These are phyloP conservation scores for Fusarium sp. DNA, from an alignment of 2,329 filamentous ascomycete species.

Conservation along the genomic window DNA sequence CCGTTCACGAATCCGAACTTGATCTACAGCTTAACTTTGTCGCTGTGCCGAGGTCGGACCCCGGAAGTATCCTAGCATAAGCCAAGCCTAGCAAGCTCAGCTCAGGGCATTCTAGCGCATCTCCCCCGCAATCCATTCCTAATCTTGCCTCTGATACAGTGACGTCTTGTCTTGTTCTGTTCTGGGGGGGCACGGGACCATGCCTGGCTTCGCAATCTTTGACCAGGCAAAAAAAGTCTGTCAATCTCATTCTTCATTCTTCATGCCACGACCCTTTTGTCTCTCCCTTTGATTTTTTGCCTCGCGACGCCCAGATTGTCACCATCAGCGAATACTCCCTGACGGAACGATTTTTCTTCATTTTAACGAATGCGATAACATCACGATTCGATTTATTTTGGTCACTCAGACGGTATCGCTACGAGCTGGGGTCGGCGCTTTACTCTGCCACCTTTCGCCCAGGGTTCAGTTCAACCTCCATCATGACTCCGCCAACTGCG, in stretches of 20 bases:
- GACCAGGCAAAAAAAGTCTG: conserved; percentile 38
- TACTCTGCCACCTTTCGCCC: conserved; percentile 26
- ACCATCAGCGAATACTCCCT: background rate
- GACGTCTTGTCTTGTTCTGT: conserved; percentile 37
- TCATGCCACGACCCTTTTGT: conserved; percentile 17
- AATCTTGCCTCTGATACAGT: conserved; percentile 26
- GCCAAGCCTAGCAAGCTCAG: background rate
- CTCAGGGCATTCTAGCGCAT: conserved; percentile 20
- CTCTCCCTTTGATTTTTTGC: conserved; percentile 31
- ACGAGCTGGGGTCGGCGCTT: conserved; percentile 12
- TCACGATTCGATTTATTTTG: background rate
- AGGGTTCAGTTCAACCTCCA: conserved; percentile 28
- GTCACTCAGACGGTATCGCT: conserved; percentile 2
- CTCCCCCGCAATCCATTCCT: conserved; percentile 24
- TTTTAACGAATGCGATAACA: conserved; percentile 17
- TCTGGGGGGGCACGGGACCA: conserved; percentile 29
- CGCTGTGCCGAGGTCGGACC: conserved; percentile 20
- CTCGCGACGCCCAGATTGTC: background rate
- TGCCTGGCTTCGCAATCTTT: conserved; percentile 30
- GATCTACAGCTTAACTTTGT: conserved; percentile 15
- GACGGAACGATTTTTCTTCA: background rate
- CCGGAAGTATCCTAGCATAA: background rate
- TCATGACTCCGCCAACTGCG: conserved; percentile 64
- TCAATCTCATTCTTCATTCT: conserved; percentile 7
- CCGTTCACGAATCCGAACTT: conserved; percentile 3